Evolutionary conservation across 805 yeast species (phyloP).

Genomic region (Lipomyces yamadae): DNA sequence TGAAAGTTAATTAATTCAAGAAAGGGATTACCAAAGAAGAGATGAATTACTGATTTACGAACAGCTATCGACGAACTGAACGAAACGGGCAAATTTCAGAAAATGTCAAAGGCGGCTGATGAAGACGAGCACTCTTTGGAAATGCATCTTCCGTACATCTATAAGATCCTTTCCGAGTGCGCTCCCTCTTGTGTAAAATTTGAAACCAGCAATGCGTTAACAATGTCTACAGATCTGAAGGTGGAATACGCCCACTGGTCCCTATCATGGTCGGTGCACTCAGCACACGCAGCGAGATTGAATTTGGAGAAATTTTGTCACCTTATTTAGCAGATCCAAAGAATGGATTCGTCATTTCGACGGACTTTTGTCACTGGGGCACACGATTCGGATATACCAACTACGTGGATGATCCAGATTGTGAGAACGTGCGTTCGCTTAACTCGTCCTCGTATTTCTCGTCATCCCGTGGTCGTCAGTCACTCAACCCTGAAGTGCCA

Average conservation of each 20-base stretch:
- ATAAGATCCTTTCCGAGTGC: constrained; percentile 51
- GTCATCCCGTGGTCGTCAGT: background rate
- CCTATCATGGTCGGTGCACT: constrained; percentile 82
- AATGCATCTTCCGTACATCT: constrained; percentile 85
- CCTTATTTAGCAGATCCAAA: constrained; percentile 60
- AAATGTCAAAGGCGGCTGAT: constrained; percentile 66
- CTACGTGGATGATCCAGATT: constrained; percentile 42
- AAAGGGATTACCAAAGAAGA: too few relatives aligned
- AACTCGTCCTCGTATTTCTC: constrained; percentile 2
- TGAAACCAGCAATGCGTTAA: background rate
- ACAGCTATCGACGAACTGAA: constrained; percentile 39
- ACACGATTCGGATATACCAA: constrained; percentile 52
- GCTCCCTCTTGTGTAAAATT: constrained; percentile 1
- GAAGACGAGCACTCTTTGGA: constrained; percentile 91
- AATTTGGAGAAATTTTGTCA: constrained; percentile 55
- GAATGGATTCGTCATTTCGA: constrained; percentile 76
- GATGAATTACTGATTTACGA: background rate
- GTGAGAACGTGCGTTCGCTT: constrained; percentile 17
- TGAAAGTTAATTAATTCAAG: background rate
- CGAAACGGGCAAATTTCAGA: constrained; percentile 53
- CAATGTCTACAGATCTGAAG: constrained; percentile 12
- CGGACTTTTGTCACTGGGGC: constrained; percentile 96
- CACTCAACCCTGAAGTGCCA: constrained; percentile 47
- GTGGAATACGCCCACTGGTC: constrained; percentile 52
- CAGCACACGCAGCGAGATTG: constrained; percentile 51